These are phyloP conservation scores for Sclerotinia sclerotiorum DNA, from an alignment of 2,329 filamentous ascomycete species.

Conservation along the genomic window DNA sequence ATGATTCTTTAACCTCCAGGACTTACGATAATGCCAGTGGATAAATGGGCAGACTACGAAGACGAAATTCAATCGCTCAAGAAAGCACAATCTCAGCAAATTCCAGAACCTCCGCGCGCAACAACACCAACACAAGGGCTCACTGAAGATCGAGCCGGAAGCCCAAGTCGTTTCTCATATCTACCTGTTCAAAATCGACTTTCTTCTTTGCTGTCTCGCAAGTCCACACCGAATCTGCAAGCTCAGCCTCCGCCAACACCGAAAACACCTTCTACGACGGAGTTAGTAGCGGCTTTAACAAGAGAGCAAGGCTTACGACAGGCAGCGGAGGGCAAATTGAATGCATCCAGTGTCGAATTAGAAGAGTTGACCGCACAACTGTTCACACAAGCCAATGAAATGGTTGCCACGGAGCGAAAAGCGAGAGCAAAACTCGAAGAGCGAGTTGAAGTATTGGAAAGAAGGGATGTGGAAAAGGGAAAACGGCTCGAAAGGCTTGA, in stretches of 20 bases:
- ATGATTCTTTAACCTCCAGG: not conserved
- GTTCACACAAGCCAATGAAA: conserved; percentile 83
- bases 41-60: conserved; percentile 76
- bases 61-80: conserved; percentile 68
- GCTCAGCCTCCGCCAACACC: conserved; percentile 27
- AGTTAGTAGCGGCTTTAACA: conserved; percentile 62
- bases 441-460: conserved; percentile 66
- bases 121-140: conserved; percentile 28
- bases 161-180: conserved; percentile 35
- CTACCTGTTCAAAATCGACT: conserved; percentile 39
- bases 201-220: conserved; percentile 51
- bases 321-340: conserved; percentile 67
- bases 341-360: conserved; percentile 68
- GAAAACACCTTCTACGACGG: conserved; percentile 40
- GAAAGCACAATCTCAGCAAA: conserved; percentile 38
- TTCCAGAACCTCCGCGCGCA: not conserved
- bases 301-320: conserved; percentile 66
- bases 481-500: conserved; percentile 69
- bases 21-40: conserved; percentile 44
- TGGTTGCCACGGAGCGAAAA: conserved; percentile 75
- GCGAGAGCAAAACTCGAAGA: conserved; percentile 71
- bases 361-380: conserved; percentile 74
- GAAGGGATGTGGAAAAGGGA: conserved; percentile 68
- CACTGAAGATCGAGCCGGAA: conserved; percentile 40
- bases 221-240: conserved; percentile 47